These are phyloP conservation scores for Eimeria sp. DNA, from an alignment of 169 alveolate species.

Conservation along the genomic window DNA sequence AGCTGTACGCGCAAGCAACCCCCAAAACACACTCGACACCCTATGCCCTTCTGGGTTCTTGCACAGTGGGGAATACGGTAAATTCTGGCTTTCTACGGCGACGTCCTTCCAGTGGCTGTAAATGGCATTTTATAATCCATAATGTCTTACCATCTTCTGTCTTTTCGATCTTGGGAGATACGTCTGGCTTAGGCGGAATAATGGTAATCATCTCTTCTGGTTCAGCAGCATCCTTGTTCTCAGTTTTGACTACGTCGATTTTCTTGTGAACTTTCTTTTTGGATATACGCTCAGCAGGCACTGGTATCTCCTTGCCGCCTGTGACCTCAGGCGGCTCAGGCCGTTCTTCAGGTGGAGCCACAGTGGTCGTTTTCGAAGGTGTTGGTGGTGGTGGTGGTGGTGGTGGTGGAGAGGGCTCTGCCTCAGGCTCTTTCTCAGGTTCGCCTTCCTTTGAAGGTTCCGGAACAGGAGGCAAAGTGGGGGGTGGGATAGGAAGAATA, in stretches of 20 bases:
- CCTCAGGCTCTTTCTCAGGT: constrained; percentile 6
- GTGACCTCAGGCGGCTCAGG: neutral
- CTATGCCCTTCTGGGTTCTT: neutral
- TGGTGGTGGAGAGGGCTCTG: constrained; percentile 13
- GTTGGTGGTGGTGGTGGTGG: constrained; percentile 43
- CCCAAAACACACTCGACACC: neutral
- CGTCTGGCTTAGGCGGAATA: constrained; percentile 32
- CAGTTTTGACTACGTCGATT: constrained; percentile 26
- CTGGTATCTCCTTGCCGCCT: neutral
- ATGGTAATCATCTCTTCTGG: constrained; percentile 14
- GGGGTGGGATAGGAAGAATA: constrained; percentile 34
- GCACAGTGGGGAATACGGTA: neutral
- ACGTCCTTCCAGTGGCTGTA: neutral
- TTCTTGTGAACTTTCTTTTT: neutral
- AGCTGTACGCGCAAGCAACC: constrained; percentile 14
- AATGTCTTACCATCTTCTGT: constrained; percentile 5
- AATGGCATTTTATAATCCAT: neutral
- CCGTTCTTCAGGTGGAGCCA: constrained; percentile 5
- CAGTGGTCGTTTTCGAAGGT: neutral
- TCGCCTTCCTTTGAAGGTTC: constrained; percentile 1
- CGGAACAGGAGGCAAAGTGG: constrained; percentile 31
- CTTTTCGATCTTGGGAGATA: neutral
- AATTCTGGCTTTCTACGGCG: neutral
- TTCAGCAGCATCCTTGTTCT: constrained; percentile 17
- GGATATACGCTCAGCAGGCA: neutral